A percentile compares a stretch with the other conserved stretches of the same genome.
These are phyloP conservation scores for Magnaporthales sp. DNA, from an alignment of 2,329 filamentous ascomycete genomes.

Conservation along the genomic window DNA sequence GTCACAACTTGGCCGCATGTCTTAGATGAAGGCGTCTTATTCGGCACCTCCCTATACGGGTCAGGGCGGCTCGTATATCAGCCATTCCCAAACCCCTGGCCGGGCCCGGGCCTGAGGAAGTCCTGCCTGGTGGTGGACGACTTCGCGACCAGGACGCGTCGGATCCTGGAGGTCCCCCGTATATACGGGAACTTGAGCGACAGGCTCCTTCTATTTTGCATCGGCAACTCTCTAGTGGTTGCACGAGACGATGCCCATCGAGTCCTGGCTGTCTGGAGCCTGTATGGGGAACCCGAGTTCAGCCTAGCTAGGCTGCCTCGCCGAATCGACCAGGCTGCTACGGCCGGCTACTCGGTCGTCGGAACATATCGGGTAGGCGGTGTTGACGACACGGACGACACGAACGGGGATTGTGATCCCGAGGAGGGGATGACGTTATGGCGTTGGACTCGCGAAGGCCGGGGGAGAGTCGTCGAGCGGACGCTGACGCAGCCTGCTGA, in stretches of 20 bases:
- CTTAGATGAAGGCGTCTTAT: no score
- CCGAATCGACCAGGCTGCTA: background rate
- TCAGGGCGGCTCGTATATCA: background rate
- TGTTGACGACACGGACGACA: background rate
- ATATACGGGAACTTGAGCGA: background rate
- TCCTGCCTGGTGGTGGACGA: background rate
- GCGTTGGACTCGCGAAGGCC: background rate
- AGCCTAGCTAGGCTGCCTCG: background rate
- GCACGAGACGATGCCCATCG: background rate
- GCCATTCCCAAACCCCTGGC: background rate
- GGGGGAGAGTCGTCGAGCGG: background rate
- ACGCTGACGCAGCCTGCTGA: background rate
- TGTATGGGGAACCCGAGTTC: background rate
- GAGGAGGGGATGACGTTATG: background rate
- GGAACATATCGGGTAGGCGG: background rate
- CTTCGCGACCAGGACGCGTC: background rate
- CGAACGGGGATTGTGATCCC: background rate
- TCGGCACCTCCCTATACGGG: background rate
- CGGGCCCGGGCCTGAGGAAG: background rate
- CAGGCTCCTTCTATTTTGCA: background rate
- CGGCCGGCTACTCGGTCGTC: background rate
- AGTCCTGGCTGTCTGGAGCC: background rate
- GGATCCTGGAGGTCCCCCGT: background rate
- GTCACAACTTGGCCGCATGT: no score
- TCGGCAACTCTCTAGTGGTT: background rate